A percentile compares a stretch with the other conserved stretches of the same genome.
Evolutionary conservation across 2,329 filamentous ascomycete genomes (phyloP).

Genomic region (Penicillium concentricum): DNA sequence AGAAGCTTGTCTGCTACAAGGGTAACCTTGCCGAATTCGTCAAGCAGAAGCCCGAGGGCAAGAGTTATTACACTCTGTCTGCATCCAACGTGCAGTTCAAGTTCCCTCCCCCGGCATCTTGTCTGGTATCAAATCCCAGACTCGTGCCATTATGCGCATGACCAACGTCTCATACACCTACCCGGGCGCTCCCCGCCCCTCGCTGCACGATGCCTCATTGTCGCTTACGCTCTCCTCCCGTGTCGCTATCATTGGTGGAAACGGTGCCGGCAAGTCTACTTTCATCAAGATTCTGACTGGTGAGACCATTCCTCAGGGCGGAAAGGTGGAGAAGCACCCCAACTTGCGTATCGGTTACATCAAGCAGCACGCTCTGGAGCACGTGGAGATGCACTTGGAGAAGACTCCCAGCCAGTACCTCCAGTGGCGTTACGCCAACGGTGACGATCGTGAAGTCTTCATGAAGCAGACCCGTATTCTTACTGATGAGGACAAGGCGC

Average conservation of each 20-base stretch:
- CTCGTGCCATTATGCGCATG: conserved; percentile 94
- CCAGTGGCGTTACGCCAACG: conserved; percentile 96
- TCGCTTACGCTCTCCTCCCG: conserved; percentile 85
- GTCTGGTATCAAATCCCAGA: conserved; percentile 91
- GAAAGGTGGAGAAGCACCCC: conserved; percentile 95
- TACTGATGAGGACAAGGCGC: conserved; percentile 77
- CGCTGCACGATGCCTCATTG: conserved; percentile 82
- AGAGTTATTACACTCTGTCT: conserved; percentile 96
- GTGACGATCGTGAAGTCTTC: conserved; percentile 93
- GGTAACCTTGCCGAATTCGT: conserved; percentile 67
- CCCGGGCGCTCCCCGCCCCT: conserved; percentile 82
- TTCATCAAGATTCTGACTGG: conserved; percentile 97
- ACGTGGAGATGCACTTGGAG: conserved; percentile 99
- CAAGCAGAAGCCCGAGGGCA: conserved; percentile 84
- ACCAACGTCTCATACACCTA: conserved; percentile 89
- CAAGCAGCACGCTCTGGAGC: conserved; percentile 97
- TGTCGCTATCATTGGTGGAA: conserved; percentile 93
- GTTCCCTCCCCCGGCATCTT: conserved; percentile 96
- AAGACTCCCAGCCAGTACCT: conserved; percentile 99
- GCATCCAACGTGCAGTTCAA: conserved; percentile 91
- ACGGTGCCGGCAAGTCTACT: conserved; percentile 97
- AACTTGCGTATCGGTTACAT: conserved; percentile 99
- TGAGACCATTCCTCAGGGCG: conserved; percentile 77
- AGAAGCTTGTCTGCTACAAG: conserved; percentile 71
- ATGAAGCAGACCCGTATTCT: conserved; percentile 95